phyloP scores from a whole-genome alignment of 352 stramenopile genomes.

The Pythium folliculosum region DNA sequence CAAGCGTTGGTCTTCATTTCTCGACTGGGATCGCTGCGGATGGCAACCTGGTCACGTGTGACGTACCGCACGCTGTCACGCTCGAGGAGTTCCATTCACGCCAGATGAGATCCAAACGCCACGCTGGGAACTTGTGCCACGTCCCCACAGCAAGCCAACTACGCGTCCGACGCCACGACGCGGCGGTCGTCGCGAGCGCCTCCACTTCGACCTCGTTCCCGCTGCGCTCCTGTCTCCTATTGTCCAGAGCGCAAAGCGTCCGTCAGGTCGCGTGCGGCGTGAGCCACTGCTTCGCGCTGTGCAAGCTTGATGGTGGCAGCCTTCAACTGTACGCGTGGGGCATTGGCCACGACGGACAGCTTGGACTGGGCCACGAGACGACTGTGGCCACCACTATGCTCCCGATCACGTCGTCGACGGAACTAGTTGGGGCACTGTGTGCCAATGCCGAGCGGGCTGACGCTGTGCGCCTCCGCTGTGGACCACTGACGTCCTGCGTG shows the following conservation, averaged over 20 bases:
- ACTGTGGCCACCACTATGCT: slow-evolving; percentile 24
- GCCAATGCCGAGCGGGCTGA: neutral
- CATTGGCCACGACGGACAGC: slow-evolving; percentile 43
- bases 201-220: neutral
- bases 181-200: neutral
- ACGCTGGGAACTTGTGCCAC: neutral
- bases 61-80: neutral
- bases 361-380: slow-evolving; percentile 39
- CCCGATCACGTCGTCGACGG: slow-evolving; percentile 11
- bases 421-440: slow-evolving; percentile 25
- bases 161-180: neutral
- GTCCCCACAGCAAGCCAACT: neutral
- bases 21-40: neutral
- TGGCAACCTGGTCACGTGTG: neutral
- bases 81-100: neutral
- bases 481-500: slow-evolving; percentile 39
- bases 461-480: slow-evolving; percentile 33
- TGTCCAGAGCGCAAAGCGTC: slow-evolving; percentile 18
- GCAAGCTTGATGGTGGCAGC: neutral
- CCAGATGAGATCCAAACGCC: neutral
- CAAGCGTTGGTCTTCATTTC: slow-evolving; percentile 2
- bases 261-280: slow-evolving; percentile 41
- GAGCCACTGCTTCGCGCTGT: slow-evolving; percentile 43
- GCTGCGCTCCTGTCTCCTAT: neutral
- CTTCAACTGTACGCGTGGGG: slow-evolving; percentile 38